These are phyloP conservation scores for Eucalyptus guilfoylei DNA, from an alignment of 345 rosid species.

Conservation along the genomic window DNA sequence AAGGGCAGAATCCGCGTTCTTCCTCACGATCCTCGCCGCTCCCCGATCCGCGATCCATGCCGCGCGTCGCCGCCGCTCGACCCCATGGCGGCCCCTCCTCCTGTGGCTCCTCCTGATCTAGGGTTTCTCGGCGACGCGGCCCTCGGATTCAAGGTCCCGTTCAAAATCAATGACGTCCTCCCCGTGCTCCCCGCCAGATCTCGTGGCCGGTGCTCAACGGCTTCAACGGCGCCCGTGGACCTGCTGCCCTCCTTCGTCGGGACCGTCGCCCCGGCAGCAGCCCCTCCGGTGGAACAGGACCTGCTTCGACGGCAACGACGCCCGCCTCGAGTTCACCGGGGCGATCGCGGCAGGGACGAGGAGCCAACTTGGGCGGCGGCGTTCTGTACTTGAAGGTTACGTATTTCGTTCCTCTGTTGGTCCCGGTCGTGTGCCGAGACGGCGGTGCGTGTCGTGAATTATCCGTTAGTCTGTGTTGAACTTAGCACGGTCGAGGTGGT, in stretches of 20 bases:
- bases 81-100: not conserved
- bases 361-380: conserved; percentile 65
- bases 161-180: conserved; percentile 66
- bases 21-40: not conserved
- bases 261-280: conserved; percentile 42
- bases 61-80: not conserved
- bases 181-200: conserved; percentile 70
- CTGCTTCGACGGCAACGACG: conserved; percentile 81
- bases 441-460: not conserved
- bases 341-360: conserved; percentile 29
- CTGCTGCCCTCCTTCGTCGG: conserved; percentile 81
- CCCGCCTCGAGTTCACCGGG: conserved; percentile 50
- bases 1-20: not conserved
- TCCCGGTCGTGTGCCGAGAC: not conserved
- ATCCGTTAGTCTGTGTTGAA: not conserved
- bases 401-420: not conserved
- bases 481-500: not conserved
- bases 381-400: conserved; percentile 68
- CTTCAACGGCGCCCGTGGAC: conserved; percentile 82
- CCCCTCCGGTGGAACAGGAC: conserved; percentile 82
- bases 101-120: not conserved
- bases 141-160: conserved; percentile 55
- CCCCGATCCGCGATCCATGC: not conserved
- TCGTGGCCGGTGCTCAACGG: conserved; percentile 90
- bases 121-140: conserved; percentile 13